A percentile compares a stretch with the other conserved stretches of the same genome.
These are phyloP conservation scores for Trypanosoma congolense DNA, from an alignment of 208 protist genomes.

Conservation along the genomic window DNA sequence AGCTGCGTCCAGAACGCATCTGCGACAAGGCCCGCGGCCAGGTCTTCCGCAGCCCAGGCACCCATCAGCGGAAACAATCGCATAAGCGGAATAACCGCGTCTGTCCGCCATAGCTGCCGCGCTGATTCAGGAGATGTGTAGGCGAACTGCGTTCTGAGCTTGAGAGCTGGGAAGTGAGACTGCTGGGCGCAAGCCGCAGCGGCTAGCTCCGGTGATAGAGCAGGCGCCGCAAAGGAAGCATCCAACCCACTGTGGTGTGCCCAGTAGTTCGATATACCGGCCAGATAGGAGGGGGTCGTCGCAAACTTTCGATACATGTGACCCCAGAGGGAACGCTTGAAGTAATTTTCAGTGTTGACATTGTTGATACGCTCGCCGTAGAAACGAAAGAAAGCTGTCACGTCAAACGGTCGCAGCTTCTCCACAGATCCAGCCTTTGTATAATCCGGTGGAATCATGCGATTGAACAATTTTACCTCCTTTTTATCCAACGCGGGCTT, in stretches of 20 bases:
- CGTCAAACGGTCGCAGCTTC: conserved; percentile 80
- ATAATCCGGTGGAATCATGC: conserved; percentile 69
- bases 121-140: conserved; percentile 78
- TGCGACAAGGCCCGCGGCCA: conserved; percentile 69
- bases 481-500: conserved; percentile 55
- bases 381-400: conserved; percentile 75
- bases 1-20: conserved; percentile 74
- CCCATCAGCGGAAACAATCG: conserved; percentile 75
- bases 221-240: conserved; percentile 23
- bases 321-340: conserved; percentile 63
- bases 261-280: conserved; percentile 78
- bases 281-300: conserved; percentile 68
- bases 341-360: conserved; percentile 32
- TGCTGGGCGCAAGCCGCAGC: conserved; percentile 68
- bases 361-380: conserved; percentile 58
- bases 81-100: conserved; percentile 76
- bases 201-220: conserved; percentile 70
- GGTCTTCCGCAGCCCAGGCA: conserved; percentile 61
- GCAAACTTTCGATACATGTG: conserved; percentile 83
- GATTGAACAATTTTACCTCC: conserved; percentile 71
- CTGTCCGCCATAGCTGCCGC: conserved; percentile 77
- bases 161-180: conserved; percentile 71
- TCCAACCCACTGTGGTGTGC: conserved; percentile 66
- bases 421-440: conserved; percentile 60
- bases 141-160: conserved; percentile 72